Percentiles rank a stretch among this genome's conserved stretches.
Evolutionary conservation across 2,329 filamentous ascomycete genomes (phyloP).

Genomic region (Trichoderma endophyticum): DNA sequence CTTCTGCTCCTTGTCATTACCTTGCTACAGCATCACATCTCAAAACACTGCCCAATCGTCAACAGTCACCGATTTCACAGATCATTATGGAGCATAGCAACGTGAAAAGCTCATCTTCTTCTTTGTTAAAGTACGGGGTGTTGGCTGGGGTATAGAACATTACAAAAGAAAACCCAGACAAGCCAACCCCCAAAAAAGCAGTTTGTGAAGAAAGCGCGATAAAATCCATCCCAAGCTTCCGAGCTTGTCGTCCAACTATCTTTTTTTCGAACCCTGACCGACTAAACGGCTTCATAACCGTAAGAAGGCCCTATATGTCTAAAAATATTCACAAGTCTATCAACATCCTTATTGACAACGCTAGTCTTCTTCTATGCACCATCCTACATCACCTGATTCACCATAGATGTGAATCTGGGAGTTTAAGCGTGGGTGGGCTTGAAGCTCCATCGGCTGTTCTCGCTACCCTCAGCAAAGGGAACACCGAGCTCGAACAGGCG

Average conservation of each 20-base stretch:
- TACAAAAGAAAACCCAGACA: neutral
- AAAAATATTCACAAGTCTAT: neutral
- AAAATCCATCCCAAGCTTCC: neutral
- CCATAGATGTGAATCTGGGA: neutral
- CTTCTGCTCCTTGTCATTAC: neutral
- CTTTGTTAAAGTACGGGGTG: neutral
- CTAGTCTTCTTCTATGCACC: slow-evolving; percentile 5
- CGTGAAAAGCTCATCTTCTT: neutral
- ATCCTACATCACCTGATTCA: neutral
- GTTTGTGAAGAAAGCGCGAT: neutral
- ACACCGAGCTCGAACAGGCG: slow-evolving; percentile 94
- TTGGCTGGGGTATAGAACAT: neutral
- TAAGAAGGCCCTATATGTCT: slow-evolving; percentile 6
- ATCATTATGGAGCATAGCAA: neutral
- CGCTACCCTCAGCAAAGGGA: slow-evolving; percentile 67
- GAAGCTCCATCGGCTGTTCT: slow-evolving; percentile 58
- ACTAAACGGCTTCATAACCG: neutral
- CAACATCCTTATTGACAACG: slow-evolving; percentile 11
- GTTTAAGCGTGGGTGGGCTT: slow-evolving; percentile 48
- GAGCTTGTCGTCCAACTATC: neutral
- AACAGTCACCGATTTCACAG: neutral
- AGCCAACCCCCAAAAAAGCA: neutral
- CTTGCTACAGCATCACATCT: neutral
- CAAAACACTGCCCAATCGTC: neutral
- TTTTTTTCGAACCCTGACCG: neutral